phyloP scores from a whole-genome alignment of 2,329 filamentous ascomycete genomes.

The Pseudocercospora eumusae region DNA sequence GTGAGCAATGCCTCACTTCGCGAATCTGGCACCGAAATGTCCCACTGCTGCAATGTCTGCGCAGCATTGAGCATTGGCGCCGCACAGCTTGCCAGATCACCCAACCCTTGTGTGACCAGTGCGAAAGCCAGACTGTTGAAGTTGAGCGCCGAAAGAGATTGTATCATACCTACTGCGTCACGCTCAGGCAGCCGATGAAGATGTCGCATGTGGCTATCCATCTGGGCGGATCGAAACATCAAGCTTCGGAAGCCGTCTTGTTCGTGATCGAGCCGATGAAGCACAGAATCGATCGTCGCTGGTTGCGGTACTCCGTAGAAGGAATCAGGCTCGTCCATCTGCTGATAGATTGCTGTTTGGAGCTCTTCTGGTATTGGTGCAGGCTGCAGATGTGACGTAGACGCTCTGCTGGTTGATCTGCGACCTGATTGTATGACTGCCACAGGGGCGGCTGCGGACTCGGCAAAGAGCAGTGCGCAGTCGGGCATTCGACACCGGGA shows the following conservation, averaged over 20 bases:
- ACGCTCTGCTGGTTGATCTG: slow-evolving; percentile 31
- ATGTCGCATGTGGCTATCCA: slow-evolving; percentile 77
- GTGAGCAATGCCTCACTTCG: slow-evolving; percentile 52
- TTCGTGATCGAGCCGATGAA: slow-evolving; percentile 85
- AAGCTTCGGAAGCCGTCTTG: slow-evolving; percentile 82
- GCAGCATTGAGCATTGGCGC: slow-evolving; percentile 38
- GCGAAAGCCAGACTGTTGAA: slow-evolving; percentile 83
- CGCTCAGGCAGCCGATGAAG: slow-evolving; percentile 56
- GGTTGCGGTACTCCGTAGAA: slow-evolving; percentile 89
- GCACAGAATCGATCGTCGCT: slow-evolving; percentile 72
- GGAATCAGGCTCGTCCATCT: slow-evolving; percentile 91
- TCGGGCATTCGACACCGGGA: slow-evolving; percentile 81
- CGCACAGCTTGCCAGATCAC: slow-evolving; percentile 48
- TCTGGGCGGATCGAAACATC: slow-evolving; percentile 85
- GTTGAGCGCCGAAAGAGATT: slow-evolving; percentile 76
- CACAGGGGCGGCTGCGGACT: slow-evolving; percentile 52
- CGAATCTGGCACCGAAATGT: slow-evolving; percentile 71
- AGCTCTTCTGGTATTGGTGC: slow-evolving; percentile 62
- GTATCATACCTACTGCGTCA: slow-evolving; percentile 71
- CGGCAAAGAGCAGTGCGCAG: slow-evolving; percentile 78
- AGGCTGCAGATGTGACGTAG: slow-evolving; percentile 27
- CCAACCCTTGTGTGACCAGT: slow-evolving; percentile 68
- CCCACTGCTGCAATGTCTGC: slow-evolving; percentile 85
- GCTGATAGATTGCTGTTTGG: slow-evolving; percentile 80
- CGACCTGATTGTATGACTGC: slow-evolving; percentile 20